Evolutionary conservation across 805 yeast genomes (phyloP).

Genomic region (Teunomyces funiuensis): DNA sequence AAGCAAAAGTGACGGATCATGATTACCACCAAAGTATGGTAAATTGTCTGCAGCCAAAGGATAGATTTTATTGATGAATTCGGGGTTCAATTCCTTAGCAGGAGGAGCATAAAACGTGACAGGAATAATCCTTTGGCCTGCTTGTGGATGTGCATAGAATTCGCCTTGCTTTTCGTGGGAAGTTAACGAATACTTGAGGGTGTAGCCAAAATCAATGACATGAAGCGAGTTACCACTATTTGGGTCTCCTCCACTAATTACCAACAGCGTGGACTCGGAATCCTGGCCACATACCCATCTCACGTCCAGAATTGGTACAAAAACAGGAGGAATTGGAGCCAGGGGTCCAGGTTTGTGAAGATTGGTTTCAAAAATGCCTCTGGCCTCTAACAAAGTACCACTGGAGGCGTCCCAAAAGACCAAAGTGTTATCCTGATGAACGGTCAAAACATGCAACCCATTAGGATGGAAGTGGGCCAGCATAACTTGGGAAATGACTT

Average conservation of each 20-base stretch:
- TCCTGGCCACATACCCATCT: constrained; percentile 80
- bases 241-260: constrained; percentile 69
- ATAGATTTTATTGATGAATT: constrained; percentile 25
- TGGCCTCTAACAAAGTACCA: constrained; percentile 72
- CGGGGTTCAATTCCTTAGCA: constrained; percentile 16
- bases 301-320: constrained; percentile 50
- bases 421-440: constrained; percentile 78
- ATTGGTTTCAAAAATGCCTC: constrained; percentile 65
- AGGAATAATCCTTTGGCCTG: constrained; percentile 30
- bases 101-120: constrained; percentile 23
- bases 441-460: constrained; percentile 78
- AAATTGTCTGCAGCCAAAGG: constrained; percentile 42
- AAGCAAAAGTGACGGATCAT: constrained; percentile 67
- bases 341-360: constrained; percentile 54
- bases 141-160: constrained; percentile 64
- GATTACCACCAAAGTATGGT: constrained; percentile 80
- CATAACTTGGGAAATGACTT: constrained; percentile 28
- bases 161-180: constrained; percentile 81
- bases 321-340: constrained; percentile 13
- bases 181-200: constrained; percentile 76
- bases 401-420: constrained; percentile 91
- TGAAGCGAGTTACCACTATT: constrained; percentile 31
- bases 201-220: constrained; percentile 72
- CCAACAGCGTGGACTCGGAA: constrained; percentile 74
- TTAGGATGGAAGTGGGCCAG: constrained; percentile 88